Evolutionary conservation across 805 yeast species (phyloP).

Genomic region (Metschnikowia picachoensis): DNA sequence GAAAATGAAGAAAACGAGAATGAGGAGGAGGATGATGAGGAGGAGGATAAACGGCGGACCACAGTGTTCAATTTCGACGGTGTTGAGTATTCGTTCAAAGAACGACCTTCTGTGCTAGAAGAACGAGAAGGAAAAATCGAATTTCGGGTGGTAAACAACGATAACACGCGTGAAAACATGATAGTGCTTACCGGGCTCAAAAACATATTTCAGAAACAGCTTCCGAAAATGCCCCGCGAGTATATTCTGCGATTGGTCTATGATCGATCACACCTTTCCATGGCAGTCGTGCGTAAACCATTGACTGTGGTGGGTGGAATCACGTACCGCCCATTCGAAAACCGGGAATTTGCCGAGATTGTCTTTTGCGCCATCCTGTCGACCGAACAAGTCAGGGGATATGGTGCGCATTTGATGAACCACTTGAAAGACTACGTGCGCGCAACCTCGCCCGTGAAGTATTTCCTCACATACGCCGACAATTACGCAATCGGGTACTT

Average conservation of each 20-base stretch:
- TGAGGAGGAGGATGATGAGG: slow-evolving; percentile 44
- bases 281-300: slow-evolving; percentile 94
- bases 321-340: slow-evolving; percentile 90
- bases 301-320: slow-evolving; percentile 97
- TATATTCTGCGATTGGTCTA: slow-evolving; percentile 92
- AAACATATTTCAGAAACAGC: slow-evolving; percentile 93
- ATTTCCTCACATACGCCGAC: slow-evolving; percentile 94
- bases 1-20: slow-evolving; percentile 37
- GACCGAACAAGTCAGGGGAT: slow-evolving; percentile 96
- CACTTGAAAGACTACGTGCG: slow-evolving; percentile 94
- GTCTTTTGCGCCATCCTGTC: slow-evolving; percentile 98
- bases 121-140: slow-evolving; percentile 92
- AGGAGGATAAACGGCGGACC: slow-evolving; percentile 39
- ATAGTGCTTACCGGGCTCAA: slow-evolving; percentile 93
- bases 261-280: slow-evolving; percentile 89
- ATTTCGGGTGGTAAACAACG: slow-evolving; percentile 94
- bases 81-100: slow-evolving; percentile 74
- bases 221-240: slow-evolving; percentile 98
- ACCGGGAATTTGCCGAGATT: slow-evolving; percentile 91
- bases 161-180: slow-evolving; percentile 78
- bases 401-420: slow-evolving; percentile 98
- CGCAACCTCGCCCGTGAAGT: slow-evolving; percentile 77
- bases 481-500: slow-evolving; percentile 98
- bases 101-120: slow-evolving; percentile 90
- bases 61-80: slow-evolving; percentile 70